Conservation (phyloP, 345 rosid genomes). For the Abelmoschus esculentus region DNA sequence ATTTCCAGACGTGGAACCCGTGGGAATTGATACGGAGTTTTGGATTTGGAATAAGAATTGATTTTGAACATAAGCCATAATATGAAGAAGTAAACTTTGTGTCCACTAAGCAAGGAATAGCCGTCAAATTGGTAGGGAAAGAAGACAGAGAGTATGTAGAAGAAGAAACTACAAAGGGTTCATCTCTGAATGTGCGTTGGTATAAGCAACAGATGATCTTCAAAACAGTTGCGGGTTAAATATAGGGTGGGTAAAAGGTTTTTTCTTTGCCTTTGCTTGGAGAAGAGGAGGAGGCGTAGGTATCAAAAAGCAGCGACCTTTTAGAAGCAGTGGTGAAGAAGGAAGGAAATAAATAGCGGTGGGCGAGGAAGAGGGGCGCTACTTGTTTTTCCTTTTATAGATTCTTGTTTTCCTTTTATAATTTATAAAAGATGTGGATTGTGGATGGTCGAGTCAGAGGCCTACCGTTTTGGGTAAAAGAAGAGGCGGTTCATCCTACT, state of each 20-base stretch:
- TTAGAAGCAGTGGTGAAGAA: background rate
- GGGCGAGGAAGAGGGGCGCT: background rate
- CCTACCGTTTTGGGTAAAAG: background rate
- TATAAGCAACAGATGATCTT: background rate
- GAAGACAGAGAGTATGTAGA: background rate
- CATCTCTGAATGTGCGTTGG: background rate
- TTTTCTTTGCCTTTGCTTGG: background rate
- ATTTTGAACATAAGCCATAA: background rate
- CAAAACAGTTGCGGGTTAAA: background rate
- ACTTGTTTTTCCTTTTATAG: background rate
- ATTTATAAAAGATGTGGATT: too few species aligned
- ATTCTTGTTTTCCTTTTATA: background rate
- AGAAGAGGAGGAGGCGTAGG: background rate
- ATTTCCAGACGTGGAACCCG: conserved; percentile 3
- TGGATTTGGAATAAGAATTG: background rate
- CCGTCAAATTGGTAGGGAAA: background rate
- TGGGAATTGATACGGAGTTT: background rate
- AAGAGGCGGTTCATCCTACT: background rate
- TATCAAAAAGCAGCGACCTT: background rate
- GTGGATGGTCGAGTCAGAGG: too few species aligned
- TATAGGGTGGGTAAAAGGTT: too few species aligned
- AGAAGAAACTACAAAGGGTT: background rate
- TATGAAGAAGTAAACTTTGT: background rate
- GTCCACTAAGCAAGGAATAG: too few species aligned
- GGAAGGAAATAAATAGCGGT: background rate